Evolutionary conservation across 2,329 filamentous ascomycete genomes (phyloP).

Genomic region (Bipolaris cookei): DNA sequence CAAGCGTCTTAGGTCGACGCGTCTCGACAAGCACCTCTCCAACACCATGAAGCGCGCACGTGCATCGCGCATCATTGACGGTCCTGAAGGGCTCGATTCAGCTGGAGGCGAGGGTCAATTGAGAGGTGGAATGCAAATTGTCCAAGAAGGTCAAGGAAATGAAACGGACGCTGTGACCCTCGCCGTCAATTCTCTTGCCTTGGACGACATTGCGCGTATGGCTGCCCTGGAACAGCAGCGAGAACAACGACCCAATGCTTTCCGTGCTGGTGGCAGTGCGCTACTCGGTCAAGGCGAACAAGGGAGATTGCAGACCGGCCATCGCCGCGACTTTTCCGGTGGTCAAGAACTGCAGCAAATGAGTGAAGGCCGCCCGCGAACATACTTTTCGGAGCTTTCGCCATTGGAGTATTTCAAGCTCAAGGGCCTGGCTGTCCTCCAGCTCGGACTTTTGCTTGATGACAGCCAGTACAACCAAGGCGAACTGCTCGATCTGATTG

Average conservation of each 20-base stretch:
- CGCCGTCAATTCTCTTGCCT: conserved; percentile 85
- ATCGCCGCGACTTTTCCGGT: conserved; percentile 70
- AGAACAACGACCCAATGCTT: conserved; percentile 83
- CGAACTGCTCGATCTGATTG: conserved; percentile 89
- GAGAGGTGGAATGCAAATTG: conserved; percentile 72
- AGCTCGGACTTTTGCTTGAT: conserved; percentile 91
- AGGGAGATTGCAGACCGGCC: conserved; percentile 71
- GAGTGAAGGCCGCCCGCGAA: conserved; percentile 65
- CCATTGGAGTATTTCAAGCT: conserved; percentile 97
- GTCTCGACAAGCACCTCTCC: conserved; percentile 91
- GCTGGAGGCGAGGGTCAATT: conserved; percentile 71
- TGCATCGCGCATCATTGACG: conserved; percentile 91
- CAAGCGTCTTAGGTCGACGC: conserved; percentile 85
- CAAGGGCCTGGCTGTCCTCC: conserved; percentile 89
- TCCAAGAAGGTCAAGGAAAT: conserved; percentile 75
- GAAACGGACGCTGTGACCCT: conserved; percentile 83
- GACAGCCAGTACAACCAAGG: conserved; percentile 92
- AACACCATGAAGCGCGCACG: conserved; percentile 90
- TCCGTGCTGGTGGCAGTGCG: conserved; percentile 75
- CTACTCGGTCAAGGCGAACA: conserved; percentile 66
- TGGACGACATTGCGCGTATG: conserved; percentile 96
- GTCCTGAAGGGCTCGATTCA: conserved; percentile 71
- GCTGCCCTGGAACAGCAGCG: conserved; percentile 94
- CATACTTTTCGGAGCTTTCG: conserved; percentile 95
- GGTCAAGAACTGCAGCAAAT: conserved; percentile 59